Evolutionary conservation across 352 stramenopile genomes (phyloP), one percentile per base, ranked within the genome.

Genomic region (Phytophthora meadii): DNA sequence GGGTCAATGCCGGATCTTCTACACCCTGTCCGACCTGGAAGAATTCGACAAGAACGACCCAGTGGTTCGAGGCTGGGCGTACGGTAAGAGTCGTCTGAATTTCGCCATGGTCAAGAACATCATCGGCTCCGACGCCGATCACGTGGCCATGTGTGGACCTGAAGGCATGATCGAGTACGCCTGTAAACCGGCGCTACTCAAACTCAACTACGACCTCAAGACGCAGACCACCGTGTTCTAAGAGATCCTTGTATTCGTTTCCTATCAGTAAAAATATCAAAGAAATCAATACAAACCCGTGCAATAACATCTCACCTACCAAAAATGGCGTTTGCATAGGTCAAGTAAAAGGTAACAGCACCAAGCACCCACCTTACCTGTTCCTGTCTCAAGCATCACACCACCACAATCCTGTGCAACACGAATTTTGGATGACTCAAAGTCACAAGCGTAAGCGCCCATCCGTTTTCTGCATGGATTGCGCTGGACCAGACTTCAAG

Each of bases 161-260:
- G 87, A 92, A 15, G 84, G 90, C 6, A 97, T 99, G 93, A 91
- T 99, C 50, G 94, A 98, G 78, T 94, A 95, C 72, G 92, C 92
- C 8, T 98, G 94, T 63, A 68, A 95, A 22, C 92, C 94, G 0
- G 92, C 93, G 60, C 81, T 98, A 27, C 53, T 84, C 32, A 82
- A 86, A 49, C 76, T 98, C 30, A 90, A 92, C 45, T 98, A 97
- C 77, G 34, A 55, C 1, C 32, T 55, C 5, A 83, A 88, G 17
- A 79, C 92, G 46, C 85, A 89, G 54, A 83, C 92, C 30, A 82
- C 74, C 25, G 47, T 73, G 27, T 72, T 82, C 37, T 82, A 78
- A 27, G 6, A 36, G 22, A 3, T 36, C 28, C 28, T 12, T 22
- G 11, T 44, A 37, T 10, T 11, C 10, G 3, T n/a, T 37, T 61